Conservation (phyloP, 2,329 filamentous ascomycete species). For the Endoconidiophora polonica region DNA sequence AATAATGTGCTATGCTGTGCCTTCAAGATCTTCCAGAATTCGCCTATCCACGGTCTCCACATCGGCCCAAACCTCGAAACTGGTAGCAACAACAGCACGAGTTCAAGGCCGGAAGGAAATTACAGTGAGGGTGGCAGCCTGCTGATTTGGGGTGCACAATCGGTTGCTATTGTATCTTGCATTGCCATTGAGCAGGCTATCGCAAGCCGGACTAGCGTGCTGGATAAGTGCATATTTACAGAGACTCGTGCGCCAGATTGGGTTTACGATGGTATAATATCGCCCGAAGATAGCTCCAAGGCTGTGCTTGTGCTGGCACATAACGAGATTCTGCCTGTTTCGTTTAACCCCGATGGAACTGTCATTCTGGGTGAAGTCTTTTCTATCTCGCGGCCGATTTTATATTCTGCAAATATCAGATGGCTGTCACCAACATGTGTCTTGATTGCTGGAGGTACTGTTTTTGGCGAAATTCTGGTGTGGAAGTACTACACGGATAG, state of each 20-base stretch:
- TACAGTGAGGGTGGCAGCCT: conserved; percentile 19
- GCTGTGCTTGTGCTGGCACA: conserved; percentile 67
- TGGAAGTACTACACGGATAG: conserved; percentile 51
- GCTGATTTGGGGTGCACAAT: conserved; percentile 56
- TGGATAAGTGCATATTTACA: conserved; percentile 2
- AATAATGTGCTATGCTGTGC: conserved; percentile 23
- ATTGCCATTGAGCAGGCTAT: conserved; percentile 22
- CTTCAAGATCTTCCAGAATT: conserved; percentile 43
- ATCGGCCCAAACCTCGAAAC: conserved; percentile 18
- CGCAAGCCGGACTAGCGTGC: not conserved
- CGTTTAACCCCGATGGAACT: conserved; percentile 16
- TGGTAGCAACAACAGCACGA: no score
- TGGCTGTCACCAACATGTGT: conserved; percentile 43
- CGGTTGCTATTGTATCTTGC: conserved; percentile 21
- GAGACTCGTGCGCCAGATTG: conserved; percentile 43
- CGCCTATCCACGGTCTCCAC: conserved; percentile 59
- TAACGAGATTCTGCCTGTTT: conserved; percentile 53
- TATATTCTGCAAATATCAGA: conserved; percentile 67
- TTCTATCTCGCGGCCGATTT: conserved; percentile 60
- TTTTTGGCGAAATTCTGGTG: conserved; percentile 83
- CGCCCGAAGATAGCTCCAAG: conserved; percentile 24
- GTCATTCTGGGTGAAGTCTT: conserved; percentile 33
- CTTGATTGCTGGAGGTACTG: conserved; percentile 73
- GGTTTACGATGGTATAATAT: conserved; percentile 53
- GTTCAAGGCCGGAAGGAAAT: no score